Base-by-base conservation (phyloP, 2,329 filamentous ascomycete genomes). In the Ascochyta fabae region DNA sequence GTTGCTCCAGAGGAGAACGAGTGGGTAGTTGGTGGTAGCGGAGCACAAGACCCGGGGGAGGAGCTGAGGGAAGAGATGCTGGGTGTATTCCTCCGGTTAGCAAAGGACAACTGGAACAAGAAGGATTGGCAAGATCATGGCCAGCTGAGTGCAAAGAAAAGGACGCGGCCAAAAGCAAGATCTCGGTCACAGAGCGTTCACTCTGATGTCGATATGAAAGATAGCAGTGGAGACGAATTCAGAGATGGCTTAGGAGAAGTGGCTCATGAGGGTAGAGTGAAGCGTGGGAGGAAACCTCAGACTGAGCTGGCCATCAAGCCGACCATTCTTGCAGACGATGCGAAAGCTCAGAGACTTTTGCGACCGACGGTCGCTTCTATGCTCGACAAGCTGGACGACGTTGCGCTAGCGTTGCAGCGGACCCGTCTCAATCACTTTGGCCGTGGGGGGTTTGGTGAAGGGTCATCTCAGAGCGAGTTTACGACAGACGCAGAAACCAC, bases 341-440 rank as follows among this genome's bases (percentile, higher is more conserved):
- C 89, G 1, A 71, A 80, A 43, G 90, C 91, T 0, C 79, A 83
- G 55, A 71, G 75, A 1, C 78, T 96, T 5, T 78, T 96, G 15
- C 82, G 83, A 0, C 91, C 92, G 0, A 82, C 85, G 0, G 82
- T 90, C 10, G 82, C 87, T n/a, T 88, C 91, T 61, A 83, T 93
- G 15, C 79, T 96, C 8, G 76, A 81, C 1, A 84, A 86, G 33
- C 71, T 96, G 1, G 91, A 97, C 64, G 74, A 79, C 5, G 81
- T 94, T 0, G 82, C 96, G 6, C 79, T 81, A 27, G 84, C 87
- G 3, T 80, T 98, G 13, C 91, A 93, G 69, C 85, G 87, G 55
- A 81, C 85, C 1, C 84, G 88, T 34, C 77, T 84, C 39, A 82
- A 86, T 3, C 84, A 83, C 47, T 62, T 65, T 39, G 64, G 63